Evolutionary conservation across 257 asterid species (phyloP), one percentile per base, ranked within the genome.

Genomic region (Salvia hispanica): DNA sequence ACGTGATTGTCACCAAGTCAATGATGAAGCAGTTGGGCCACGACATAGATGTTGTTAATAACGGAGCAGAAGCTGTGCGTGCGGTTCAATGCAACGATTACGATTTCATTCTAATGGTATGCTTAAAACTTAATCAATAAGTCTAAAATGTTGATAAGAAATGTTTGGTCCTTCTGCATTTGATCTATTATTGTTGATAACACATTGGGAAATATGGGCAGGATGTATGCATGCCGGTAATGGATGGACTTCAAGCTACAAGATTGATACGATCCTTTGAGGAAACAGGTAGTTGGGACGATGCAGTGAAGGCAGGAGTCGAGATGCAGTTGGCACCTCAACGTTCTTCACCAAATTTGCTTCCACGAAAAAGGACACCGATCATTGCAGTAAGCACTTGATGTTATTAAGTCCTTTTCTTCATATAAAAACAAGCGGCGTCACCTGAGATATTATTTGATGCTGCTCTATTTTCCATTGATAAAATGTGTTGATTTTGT

Each of bases 151-250:
- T 33, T 33, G 14, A 18, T 58, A 16, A 45, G 47, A 58, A 36
- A 58, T 28, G 40, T 71, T 12, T 67, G 37, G 14, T 11, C 13
- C 31, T 28, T n/a, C 40, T 8, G 12, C 14, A 31, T 57, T 56
- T 44, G 9, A 45, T 74, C 28, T 12, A 55, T 15, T 54, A 7
- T 53, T 40, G 58, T n/a, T 58, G 15, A 58, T 14, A 75, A 76
- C 33, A 58, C n/a, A n/a, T 46, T 67, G 51, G 47, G 58, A 14
- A 9, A 14, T 37, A 7, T 73, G 56, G 71, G 46, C 74, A 92
- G 98, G 98, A 92, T 68, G 96, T 92, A 25, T 89, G 86, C 85
- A 92, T 89, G 98, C 98, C 98, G 9, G 95, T 84, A 72, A 87
- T 92, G 98, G 88, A 84, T 79, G 98, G 98, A 11, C 90, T 89